Evolutionary conservation across 2,329 filamentous ascomycete species (phyloP).

Genomic region (Ceratocystis lukuohia): DNA sequence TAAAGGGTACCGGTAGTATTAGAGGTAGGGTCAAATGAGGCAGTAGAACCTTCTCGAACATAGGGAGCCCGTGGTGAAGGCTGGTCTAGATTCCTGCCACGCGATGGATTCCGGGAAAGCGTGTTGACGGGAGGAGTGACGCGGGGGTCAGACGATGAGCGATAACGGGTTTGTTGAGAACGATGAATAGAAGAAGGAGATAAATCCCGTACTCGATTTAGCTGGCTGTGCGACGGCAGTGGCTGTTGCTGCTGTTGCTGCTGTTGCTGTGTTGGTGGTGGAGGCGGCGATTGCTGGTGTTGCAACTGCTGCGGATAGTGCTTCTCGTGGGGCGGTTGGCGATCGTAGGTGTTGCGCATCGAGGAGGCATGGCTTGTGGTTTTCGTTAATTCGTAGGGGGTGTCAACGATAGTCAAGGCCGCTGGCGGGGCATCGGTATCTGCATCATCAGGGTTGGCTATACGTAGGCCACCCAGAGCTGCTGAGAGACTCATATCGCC

Average conservation of each 20-base stretch:
- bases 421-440: constrained; percentile 28
- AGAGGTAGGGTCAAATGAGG: constrained; percentile 14
- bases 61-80: constrained; percentile 14
- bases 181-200: constrained; percentile 13
- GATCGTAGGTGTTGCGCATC: constrained; percentile 17
- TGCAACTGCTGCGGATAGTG: background rate
- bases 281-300: constrained; percentile 14
- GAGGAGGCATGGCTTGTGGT: constrained; percentile 20
- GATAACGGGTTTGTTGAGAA: constrained; percentile 16
- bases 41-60: constrained; percentile 17
- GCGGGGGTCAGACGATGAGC: constrained; percentile 18
- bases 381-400: constrained; percentile 3
- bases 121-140: constrained; percentile 4
- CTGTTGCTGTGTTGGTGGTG: no score
- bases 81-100: constrained; percentile 13
- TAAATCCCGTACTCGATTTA: constrained; percentile 18
- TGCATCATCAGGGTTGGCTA: constrained; percentile 81
- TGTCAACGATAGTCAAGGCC: constrained; percentile 6
- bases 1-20: constrained; percentile 7
- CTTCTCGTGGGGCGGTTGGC: background rate
- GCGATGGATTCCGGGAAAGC: constrained; percentile 18
- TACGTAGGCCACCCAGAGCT: constrained; percentile 84
- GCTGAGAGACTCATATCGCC: constrained; percentile 85
- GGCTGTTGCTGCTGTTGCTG: constrained; percentile 17
- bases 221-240: constrained; percentile 16